Evolutionary conservation across 2,329 filamentous ascomycete species (phyloP), one percentile per base, ranked within the genome.

Genomic region (Penicillium sumatraense): DNA sequence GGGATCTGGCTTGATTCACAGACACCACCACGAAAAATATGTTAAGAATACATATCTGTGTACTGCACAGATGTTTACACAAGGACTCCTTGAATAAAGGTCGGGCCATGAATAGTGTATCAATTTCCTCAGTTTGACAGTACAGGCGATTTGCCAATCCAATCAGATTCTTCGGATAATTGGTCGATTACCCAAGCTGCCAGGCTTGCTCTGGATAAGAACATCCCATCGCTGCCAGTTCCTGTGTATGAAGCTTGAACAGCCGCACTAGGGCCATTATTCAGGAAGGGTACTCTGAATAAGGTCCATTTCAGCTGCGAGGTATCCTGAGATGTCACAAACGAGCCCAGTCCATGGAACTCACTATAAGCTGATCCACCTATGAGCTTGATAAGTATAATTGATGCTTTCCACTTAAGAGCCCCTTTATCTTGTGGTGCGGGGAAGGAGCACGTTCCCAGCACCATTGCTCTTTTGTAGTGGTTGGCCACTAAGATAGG

Each of bases 391-490:
- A 49, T 14, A 26, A 49, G 23, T 16, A 21, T 14, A 5, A 49
- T 29, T 10, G 21, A 49, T 23, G 21, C 16, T 18, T 49, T 49
- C 47, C 47, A 49, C 33, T 49, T 49, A 8, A 49, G n/a, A 27
- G 23, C 23, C 10, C 47, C 47, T 29, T 40, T 29, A 21, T 49
- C 47, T 14, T 41, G 33, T 27, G 47, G 35, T 27, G 47, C 33
- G 23, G 35, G 21, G 8, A 18, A 49, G 11, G 47, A 49, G 16
- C 47, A 49, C n/a, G 47, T 49, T n/a, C 47, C 47, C 6, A 49
- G 47, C 16, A 49, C 47, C 47, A 41, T 49, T 26, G 47, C 47
- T n/a, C 47, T 26, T 20, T 49, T 49, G 35, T 49, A 49, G 23
- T 49, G 6, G 23, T 49, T 49, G 21, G 33, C 47, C 33, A 49